Conservation (phyloP, 306 rosid genomes). For the Phaseolus lunatus region DNA sequence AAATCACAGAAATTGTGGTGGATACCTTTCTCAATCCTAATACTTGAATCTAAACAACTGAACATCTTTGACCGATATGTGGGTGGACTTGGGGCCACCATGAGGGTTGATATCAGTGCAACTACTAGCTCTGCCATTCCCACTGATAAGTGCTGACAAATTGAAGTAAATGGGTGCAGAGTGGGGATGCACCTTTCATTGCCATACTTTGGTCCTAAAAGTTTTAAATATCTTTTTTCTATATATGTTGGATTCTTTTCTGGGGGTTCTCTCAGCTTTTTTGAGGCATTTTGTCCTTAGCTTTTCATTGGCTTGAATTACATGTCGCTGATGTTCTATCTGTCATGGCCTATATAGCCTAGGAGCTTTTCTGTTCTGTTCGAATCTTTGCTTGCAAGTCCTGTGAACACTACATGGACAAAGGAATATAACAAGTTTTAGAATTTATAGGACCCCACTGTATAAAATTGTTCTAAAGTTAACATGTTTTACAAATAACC, state of each 20-base stretch:
- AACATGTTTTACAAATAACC: no score
- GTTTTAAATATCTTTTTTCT: neutral
- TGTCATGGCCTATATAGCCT: constrained; percentile 13
- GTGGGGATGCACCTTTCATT: constrained; percentile 45
- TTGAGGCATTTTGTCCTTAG: constrained; percentile 23
- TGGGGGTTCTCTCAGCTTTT: constrained; percentile 32
- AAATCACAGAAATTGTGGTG: neutral
- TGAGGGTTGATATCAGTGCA: constrained; percentile 39
- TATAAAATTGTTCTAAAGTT: neutral
- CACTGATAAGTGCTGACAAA: constrained; percentile 37
- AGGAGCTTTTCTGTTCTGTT: constrained; percentile 44
- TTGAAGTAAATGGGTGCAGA: constrained; percentile 35
- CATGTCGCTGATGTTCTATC: constrained; percentile 25
- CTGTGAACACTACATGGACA: neutral
- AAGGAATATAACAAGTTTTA: neutral
- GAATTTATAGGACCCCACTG: neutral
- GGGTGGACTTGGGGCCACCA: constrained; percentile 44
- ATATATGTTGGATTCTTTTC: constrained; percentile 11
- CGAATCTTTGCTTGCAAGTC: constrained; percentile 30
- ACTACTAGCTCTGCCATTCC: constrained; percentile 47
- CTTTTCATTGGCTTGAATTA: constrained; percentile 3
- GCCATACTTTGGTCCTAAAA: constrained; percentile 27
- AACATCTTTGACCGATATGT: constrained; percentile 25
- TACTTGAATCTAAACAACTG: neutral
- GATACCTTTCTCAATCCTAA: constrained; percentile 6